Evolutionary conservation across 2,329 filamentous ascomycete species (phyloP).

Genomic region (Stagonosporopsis cucurbitacearum): DNA sequence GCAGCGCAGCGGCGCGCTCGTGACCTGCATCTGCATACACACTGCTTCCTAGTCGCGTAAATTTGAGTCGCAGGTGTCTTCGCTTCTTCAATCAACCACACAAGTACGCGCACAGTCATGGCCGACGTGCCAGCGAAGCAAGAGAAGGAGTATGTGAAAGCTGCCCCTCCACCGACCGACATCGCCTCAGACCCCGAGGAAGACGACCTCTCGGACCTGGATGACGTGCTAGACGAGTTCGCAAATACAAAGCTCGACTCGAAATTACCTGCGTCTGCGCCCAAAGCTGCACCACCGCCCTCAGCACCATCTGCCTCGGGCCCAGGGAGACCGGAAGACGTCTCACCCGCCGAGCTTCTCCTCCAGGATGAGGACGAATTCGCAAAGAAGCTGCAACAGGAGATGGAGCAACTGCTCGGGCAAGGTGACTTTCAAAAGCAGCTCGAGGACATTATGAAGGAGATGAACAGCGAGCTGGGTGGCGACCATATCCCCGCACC

Average conservation of each 20-base stretch:
- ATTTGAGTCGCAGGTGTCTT: too few relatives aligned
- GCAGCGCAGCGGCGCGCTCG: slow-evolving; percentile 8
- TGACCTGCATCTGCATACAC: slow-evolving; percentile 13
- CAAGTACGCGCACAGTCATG: slow-evolving; percentile 20
- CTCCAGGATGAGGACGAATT: slow-evolving; percentile 69
- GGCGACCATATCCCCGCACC: slow-evolving; percentile 25
- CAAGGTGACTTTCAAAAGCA: slow-evolving; percentile 77
- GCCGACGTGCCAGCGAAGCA: slow-evolving; percentile 29
- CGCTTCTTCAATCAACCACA: neutral
- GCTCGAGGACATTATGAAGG: slow-evolving; percentile 78
- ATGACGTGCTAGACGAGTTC: slow-evolving; percentile 96
- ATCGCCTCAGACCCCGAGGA: slow-evolving; percentile 85
- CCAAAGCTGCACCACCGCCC: slow-evolving; percentile 42
- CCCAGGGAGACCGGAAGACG: slow-evolving; percentile 46
- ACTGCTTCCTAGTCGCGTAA: slow-evolving; percentile 1
- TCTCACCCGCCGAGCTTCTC: slow-evolving; percentile 38
- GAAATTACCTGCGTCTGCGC: slow-evolving; percentile 47
- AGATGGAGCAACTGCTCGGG: slow-evolving; percentile 84
- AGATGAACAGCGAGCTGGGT: slow-evolving; percentile 59
- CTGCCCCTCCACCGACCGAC: slow-evolving; percentile 35
- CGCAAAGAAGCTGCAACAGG: slow-evolving; percentile 82
- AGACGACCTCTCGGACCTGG: slow-evolving; percentile 88
- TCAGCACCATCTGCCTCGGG: slow-evolving; percentile 49
- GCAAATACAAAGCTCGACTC: slow-evolving; percentile 66
- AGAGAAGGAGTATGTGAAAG: slow-evolving; percentile 19